A percentile compares a stretch with the other conserved stretches of the same genome.
phyloP scores from a whole-genome alignment of 495 filamentous ascomycete genomes.

The Clavariopsis aquatica region DNA sequence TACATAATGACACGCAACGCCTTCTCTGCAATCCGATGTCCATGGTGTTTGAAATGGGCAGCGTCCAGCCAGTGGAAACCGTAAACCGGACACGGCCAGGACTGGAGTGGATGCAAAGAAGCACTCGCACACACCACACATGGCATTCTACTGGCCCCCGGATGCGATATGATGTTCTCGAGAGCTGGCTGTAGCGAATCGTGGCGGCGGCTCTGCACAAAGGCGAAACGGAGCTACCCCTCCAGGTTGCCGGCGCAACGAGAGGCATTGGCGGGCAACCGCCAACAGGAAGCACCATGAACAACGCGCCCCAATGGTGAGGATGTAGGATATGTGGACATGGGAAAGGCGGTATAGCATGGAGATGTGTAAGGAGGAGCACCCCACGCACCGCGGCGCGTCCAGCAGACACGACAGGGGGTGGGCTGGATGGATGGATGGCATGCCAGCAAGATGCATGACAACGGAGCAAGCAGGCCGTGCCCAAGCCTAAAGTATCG shows the following conservation, averaged over 20 bases:
- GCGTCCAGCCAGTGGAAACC: too few species aligned
- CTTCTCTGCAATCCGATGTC: too few species aligned
- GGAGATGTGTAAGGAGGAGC: background rate
- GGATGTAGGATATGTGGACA: background rate
- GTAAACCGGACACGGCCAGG: too few species aligned
- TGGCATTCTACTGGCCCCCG: background rate
- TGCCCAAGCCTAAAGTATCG: slow-evolving; percentile 15
- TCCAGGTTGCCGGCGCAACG: slow-evolving; percentile 8
- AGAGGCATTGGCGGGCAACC: slow-evolving; percentile 10
- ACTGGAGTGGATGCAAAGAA: too few species aligned
- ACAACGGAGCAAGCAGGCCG: slow-evolving; percentile 37
- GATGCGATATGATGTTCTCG: background rate
- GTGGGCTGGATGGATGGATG: background rate
- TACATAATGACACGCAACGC: background rate
- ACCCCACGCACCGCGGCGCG: background rate
- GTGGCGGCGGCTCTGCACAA: slow-evolving; percentile 1
- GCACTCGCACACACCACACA: too few species aligned
- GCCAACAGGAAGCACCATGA: background rate
- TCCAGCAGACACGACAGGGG: too few species aligned
- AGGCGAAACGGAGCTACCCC: slow-evolving; percentile 21
- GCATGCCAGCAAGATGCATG: slow-evolving; percentile 35
- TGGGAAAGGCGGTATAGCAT: background rate
- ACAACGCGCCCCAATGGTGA: background rate
- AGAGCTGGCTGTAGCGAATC: slow-evolving; percentile 18
- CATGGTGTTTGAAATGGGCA: too few species aligned